Base-by-base conservation (phyloP, 2,329 filamentous ascomycete species). In the Aspergillus tubingensis region DNA sequence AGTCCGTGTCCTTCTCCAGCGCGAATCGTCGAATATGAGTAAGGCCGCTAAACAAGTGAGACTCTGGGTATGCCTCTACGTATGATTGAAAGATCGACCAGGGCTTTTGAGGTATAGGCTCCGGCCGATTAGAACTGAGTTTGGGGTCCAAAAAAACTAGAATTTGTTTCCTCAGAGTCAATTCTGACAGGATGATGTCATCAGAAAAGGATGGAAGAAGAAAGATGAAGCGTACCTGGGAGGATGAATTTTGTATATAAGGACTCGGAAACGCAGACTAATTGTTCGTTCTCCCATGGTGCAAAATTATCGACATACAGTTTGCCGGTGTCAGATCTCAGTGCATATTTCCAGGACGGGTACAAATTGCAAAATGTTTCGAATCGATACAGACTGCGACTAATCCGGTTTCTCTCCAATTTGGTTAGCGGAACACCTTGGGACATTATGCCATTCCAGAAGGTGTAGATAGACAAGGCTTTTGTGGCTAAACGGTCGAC, bases 271-370 rank as follows among this genome's bases (percentile, higher is more conserved):
- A 56, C 23, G 27, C 54, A 48, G 10, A 17, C 25, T n/a, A 48
- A 10, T 41, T 56, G 54, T 23, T 56, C 54, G 19, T 47, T 48
- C 13, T 56, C 54, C 54, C 54, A 56, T 15, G 54, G 39, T 7
- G 54, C 23, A 36, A 56, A 55, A 21, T 55, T 6, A 15, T 15
- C 11, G 10, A 32, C 11, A 30, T 30, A 30, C 8, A 8, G 8
- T 4, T 30, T 30, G 8, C 27, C 27, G 8, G 8, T 30, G 27
- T 30, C 27, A 11, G 3, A 10, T 4, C 2, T 30, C 27, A 44
- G 32, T 43, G 25, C 36, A 15, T 23, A 36, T 32, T 27, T 43
- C 15, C 38, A n/a, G 13, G 19, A 19, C 6, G 27, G n/a, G 38
- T 38, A 43, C 15, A 54, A 19, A 32, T 47, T 47, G 39, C 38